phyloP scores from a whole-genome alignment of 2,329 filamentous ascomycete genomes.

The Diaporthe australafricana region DNA sequence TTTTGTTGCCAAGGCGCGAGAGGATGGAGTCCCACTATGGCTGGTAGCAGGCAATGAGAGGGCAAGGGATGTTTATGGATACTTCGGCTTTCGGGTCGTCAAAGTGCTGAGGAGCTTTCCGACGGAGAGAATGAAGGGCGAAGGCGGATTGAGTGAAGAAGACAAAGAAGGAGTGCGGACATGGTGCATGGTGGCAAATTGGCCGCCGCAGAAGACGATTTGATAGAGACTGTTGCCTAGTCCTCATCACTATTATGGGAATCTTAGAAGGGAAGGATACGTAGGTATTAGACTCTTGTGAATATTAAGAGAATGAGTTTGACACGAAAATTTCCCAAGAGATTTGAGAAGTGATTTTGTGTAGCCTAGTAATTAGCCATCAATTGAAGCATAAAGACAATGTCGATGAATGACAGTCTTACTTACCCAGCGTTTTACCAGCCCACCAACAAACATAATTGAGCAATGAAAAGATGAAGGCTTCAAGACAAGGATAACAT shows the following conservation, averaged over 20 bases:
- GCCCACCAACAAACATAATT: no score
- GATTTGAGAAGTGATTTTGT: background rate
- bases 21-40: background rate
- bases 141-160: background rate
- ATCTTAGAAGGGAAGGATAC: no score
- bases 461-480: no score
- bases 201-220: background rate
- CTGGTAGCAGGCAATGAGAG: constrained; percentile 19
- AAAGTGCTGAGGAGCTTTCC: constrained; percentile 5
- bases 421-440: no score
- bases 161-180: background rate
- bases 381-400: background rate
- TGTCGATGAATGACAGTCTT: no score
- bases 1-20: background rate
- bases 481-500: no score
- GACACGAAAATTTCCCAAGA: background rate
- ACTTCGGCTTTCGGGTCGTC: constrained; percentile 25
- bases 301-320: background rate
- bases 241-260: no score
- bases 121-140: background rate
- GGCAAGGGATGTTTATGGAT: constrained; percentile 18
- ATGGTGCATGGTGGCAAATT: constrained; percentile 29
- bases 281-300: no score
- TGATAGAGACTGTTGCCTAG: background rate
- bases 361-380: background rate